phyloP scores from a whole-genome alignment of 2,329 filamentous ascomycete genomes.

The Cercospora zeina region DNA sequence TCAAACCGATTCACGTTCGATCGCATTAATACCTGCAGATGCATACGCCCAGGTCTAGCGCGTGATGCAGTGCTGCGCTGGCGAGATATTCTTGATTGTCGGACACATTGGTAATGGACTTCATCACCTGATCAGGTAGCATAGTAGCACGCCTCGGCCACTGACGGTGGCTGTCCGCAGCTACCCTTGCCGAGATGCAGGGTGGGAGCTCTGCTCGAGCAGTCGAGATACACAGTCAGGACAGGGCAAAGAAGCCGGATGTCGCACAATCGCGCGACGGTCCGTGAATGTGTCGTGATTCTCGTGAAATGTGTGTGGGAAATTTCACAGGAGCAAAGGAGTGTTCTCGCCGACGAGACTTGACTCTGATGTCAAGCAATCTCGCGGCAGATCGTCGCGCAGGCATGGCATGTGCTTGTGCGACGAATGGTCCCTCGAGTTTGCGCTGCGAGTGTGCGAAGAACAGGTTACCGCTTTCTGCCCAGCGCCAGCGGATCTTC shows the following conservation, averaged over 20 bases:
- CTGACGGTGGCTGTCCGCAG: constrained; percentile 7
- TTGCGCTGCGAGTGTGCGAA: background rate
- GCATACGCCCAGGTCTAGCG: background rate
- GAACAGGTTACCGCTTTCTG: constrained; percentile 2
- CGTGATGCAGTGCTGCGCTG: background rate
- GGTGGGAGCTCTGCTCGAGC: constrained; percentile 1
- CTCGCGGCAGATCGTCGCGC: background rate
- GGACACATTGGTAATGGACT: background rate
- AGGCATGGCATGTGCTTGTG: constrained; percentile 4
- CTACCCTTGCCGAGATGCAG: constrained; percentile 5
- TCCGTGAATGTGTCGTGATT: background rate
- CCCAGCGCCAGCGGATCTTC: background rate
- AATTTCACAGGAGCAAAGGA: background rate
- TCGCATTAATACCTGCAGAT: background rate
- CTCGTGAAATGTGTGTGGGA: background rate
- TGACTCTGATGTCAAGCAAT: constrained; percentile 4
- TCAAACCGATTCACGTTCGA: background rate
- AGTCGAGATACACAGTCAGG: background rate
- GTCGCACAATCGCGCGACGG: background rate
- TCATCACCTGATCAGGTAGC: constrained; percentile 5
- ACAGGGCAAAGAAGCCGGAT: background rate
- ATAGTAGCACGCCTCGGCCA: constrained; percentile 1
- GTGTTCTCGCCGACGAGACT: background rate
- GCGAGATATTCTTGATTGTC: too few relatives aligned
- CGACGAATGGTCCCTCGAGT: background rate